Evolutionary conservation across 768 basidiomycete species (phyloP).

Genomic region (Leccinum broughii): DNA sequence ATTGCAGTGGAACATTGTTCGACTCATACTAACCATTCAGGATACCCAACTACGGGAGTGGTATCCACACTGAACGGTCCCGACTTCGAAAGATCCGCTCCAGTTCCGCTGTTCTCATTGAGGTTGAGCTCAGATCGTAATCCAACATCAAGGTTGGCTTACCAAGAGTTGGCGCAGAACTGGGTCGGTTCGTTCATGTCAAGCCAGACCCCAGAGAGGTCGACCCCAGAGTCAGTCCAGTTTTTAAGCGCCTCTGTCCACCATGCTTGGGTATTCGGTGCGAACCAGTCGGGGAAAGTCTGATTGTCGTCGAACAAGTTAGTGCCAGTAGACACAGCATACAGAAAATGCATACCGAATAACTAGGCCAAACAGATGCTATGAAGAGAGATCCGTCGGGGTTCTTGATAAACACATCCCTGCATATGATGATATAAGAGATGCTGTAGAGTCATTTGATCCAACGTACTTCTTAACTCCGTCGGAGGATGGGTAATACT

Average conservation of each 20-base stretch:
- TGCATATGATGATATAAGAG: slow-evolving; percentile 23
- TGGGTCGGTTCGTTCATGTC: slow-evolving; percentile 71
- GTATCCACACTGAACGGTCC: slow-evolving; percentile 54
- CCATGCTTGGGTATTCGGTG: slow-evolving; percentile 49
- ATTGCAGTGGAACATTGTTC: not conserved
- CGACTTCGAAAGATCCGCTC: slow-evolving; percentile 56
- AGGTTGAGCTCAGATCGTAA: not conserved
- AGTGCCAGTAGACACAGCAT: not conserved
- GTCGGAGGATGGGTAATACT: slow-evolving; percentile 69
- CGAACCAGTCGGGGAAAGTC: slow-evolving; percentile 67
- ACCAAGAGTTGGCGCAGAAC: slow-evolving; percentile 65
- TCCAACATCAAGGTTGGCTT: not conserved
- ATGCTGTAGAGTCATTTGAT: not conserved
- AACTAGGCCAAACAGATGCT: slow-evolving; percentile 79
- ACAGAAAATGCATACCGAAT: slow-evolving; percentile 51
- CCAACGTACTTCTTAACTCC: slow-evolving; percentile 50
- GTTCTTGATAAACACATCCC: slow-evolving; percentile 74
- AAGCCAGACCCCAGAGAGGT: slow-evolving; percentile 63
- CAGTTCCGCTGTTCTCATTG: slow-evolving; percentile 42
- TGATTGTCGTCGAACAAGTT: slow-evolving; percentile 13
- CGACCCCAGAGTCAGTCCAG: slow-evolving; percentile 53
- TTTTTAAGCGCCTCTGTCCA: slow-evolving; percentile 63
- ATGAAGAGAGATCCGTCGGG: slow-evolving; percentile 71
- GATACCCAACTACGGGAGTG: slow-evolving; percentile 55
- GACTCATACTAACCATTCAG: slow-evolving; percentile 55